Percentiles rank a stretch among this genome's conserved stretches.
Conservation (phyloP, 1,284 basidiomycete genomes). For the Trichosporon inkin region DNA sequence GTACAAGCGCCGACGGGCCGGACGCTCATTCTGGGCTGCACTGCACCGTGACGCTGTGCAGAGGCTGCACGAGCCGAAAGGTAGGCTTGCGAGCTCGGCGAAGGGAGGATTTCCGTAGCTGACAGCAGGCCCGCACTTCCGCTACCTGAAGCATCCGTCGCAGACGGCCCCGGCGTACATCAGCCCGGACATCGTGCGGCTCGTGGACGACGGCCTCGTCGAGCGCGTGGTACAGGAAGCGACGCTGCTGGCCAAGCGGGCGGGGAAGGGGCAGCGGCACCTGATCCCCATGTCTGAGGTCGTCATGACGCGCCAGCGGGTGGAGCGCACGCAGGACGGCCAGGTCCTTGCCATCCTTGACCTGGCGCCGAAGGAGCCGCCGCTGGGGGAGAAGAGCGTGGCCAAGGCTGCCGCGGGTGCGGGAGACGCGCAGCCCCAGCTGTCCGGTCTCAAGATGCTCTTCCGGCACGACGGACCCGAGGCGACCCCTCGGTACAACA, state of each 20-base stretch:
- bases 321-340: neutral
- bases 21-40: neutral
- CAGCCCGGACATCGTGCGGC: neutral
- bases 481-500: neutral
- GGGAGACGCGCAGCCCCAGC: no score
- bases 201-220: neutral
- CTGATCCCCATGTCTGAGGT: neutral
- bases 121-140: neutral
- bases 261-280: slow-evolving; percentile 1
- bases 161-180: neutral
- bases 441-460: neutral
- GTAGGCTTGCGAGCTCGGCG: neutral
- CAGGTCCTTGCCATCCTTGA: neutral
- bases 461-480: neutral
- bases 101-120: neutral
- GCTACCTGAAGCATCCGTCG: neutral
- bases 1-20: neutral
- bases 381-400: neutral
- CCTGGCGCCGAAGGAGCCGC: neutral
- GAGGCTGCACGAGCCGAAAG: neutral
- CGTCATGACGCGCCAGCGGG: neutral
- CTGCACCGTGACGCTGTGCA: neutral
- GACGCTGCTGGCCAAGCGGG: neutral
- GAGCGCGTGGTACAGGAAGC: neutral
- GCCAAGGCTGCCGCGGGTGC: neutral